Evolutionary conservation across 345 rosid genomes (phyloP), one percentile per base, ranked within the genome.

Genomic region (Gossypium herbaceum): DNA sequence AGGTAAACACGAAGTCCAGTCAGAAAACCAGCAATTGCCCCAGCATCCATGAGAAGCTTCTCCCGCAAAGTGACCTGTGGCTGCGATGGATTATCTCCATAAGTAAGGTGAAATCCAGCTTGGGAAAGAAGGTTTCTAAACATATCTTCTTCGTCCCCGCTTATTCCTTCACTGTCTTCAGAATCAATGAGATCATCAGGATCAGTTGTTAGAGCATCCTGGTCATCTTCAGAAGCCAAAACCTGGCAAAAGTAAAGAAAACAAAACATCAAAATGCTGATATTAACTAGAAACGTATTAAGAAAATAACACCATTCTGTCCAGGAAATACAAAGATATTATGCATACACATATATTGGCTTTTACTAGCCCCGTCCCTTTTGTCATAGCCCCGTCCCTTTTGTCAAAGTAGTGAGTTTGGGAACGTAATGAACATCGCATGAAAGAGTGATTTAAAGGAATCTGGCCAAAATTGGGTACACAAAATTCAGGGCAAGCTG

Each of bases 91-190:
- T 91, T 93, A 78, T 96, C 99, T 64, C 97, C 95, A 80, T 89
- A 93, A 7, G 95, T 83, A 74, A 96, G 92, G 82, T 93, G 99
- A 83, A 96, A 92, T 66, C 99, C 98, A 83, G 99, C 99, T 81
- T 88, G 91, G 17, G 97, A 86, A 76, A 96, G 99, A 83, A 96
- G 97, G 84, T 87, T 93, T 79, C 95, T 81, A 77, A 96, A 88
- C n/a, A 95, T 93, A 73, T 92, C 99, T 88, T 96, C 99, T 85
- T 96, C 99, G 73, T 93, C 99, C 75, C 97, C 97, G 68, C 97
- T 90, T 61, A 92, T 85, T 79, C 93, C 97, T 77, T 93, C 99
- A 79, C 98, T 92, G 68, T 91, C 99, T 64, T 96, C 99, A 78
- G 99, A 93, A 83, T 92, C 99, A 87, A 96, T 82, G 66, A 93